A percentile compares a stretch with the other conserved stretches of the same genome.
These are phyloP conservation scores for Acarospora socialis DNA, from an alignment of 2,329 filamentous ascomycete genomes.

Conservation along the genomic window DNA sequence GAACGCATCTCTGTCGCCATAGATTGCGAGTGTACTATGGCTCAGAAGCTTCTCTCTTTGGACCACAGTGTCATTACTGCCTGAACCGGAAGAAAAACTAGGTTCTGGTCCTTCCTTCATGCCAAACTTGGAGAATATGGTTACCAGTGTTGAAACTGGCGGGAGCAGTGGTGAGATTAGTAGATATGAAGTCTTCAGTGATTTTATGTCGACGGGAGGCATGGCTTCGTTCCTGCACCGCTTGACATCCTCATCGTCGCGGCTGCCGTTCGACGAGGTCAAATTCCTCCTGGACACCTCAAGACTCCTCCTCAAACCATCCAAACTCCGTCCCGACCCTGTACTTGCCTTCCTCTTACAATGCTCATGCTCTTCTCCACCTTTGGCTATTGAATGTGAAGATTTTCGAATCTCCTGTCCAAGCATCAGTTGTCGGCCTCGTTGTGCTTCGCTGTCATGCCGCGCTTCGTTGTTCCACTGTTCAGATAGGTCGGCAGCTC, in stretches of 20 bases:
- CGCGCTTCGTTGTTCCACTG: slow-evolving; percentile 41
- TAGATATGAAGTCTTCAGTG: slow-evolving; percentile 31
- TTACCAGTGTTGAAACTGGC: slow-evolving; percentile 45
- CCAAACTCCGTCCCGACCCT: slow-evolving; percentile 26
- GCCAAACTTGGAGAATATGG: slow-evolving; percentile 39
- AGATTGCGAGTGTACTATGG: slow-evolving; percentile 54
- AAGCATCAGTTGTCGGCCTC: slow-evolving; percentile 17
- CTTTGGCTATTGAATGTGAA: slow-evolving; percentile 22
- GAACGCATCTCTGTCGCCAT: slow-evolving; percentile 63
- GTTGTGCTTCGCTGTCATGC: slow-evolving; percentile 20
- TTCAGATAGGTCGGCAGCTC: slow-evolving; percentile 53
- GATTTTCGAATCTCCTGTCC: slow-evolving; percentile 12
- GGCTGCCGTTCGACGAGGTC: slow-evolving; percentile 27
- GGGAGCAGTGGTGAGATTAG: slow-evolving; percentile 51
- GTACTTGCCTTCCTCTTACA: slow-evolving; percentile 27
- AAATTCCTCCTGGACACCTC: slow-evolving; percentile 28
- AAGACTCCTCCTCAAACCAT: slow-evolving; percentile 24
- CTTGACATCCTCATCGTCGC: slow-evolving; percentile 9
- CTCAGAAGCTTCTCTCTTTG: slow-evolving; percentile 43
- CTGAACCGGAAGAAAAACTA: no score
- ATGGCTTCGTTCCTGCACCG: slow-evolving; percentile 10
- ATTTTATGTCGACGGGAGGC: slow-evolving; percentile 11
- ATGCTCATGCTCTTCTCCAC: slow-evolving; percentile 33
- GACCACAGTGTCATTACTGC: slow-evolving; percentile 19
- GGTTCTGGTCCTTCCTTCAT: slow-evolving; percentile 15